phyloP scores from a whole-genome alignment of 2,329 filamentous ascomycete species.

The Phialemonium atrogriseum region DNA sequence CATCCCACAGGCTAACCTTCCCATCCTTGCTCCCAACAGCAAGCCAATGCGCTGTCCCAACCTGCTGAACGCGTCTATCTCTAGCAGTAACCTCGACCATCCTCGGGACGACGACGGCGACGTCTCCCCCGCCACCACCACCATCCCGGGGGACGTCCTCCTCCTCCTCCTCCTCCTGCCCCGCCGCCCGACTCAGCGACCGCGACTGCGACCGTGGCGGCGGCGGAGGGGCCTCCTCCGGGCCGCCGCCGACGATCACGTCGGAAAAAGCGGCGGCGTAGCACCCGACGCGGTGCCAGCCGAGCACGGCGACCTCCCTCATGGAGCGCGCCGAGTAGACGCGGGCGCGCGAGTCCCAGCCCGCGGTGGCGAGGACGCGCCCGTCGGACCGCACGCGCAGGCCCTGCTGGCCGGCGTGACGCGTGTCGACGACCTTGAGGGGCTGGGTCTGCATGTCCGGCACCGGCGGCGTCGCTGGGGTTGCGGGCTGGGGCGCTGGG shows the following conservation, averaged over 20 bases:
- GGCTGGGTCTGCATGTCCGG: conserved; percentile 31
- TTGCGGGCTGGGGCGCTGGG: conserved; percentile 7
- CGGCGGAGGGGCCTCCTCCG: too few species aligned
- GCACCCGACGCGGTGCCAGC: conserved; percentile 87
- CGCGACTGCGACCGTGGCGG: too few species aligned
- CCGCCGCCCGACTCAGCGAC: too few species aligned
- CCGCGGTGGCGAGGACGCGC: conserved; percentile 78
- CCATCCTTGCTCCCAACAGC: conserved; percentile 90
- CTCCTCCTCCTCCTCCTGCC: too few species aligned
- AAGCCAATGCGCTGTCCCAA: conserved; percentile 74
- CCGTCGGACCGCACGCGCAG: conserved; percentile 71
- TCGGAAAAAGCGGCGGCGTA: conserved; percentile 70
- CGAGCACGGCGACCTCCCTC: conserved; percentile 82
- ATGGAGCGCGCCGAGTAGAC: conserved; percentile 76
- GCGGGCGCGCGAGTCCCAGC: conserved; percentile 78
- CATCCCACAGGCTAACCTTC: conserved; percentile 91
- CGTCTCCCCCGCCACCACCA: not conserved
- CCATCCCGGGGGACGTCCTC: too few species aligned
- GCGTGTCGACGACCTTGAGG: conserved; percentile 62
- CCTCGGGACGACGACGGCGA: conserved; percentile 18
- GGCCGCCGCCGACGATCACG: too few species aligned
- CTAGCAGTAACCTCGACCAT: conserved; percentile 43
- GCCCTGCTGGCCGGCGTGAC: conserved; percentile 83
- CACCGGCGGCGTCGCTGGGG: conserved; percentile 3
- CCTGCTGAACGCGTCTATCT: conserved; percentile 53